phyloP scores from a whole-genome alignment of 768 basidiomycete genomes.

The Lactarius sp. region DNA sequence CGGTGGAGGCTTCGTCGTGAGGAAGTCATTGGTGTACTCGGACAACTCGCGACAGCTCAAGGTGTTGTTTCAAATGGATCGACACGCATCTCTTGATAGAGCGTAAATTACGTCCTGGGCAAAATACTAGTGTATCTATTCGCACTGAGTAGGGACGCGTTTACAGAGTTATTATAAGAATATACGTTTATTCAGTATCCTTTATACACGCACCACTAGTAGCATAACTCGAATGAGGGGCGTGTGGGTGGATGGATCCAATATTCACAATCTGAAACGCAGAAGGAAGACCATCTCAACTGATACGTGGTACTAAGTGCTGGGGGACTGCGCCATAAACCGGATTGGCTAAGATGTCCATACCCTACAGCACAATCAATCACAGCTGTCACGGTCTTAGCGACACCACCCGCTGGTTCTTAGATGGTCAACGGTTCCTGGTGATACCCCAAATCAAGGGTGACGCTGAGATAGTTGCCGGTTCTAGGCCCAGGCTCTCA shows the following conservation, averaged over 20 bases:
- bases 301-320: background rate
- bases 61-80: background rate
- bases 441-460: too few relatives aligned
- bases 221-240: background rate
- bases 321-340: too few relatives aligned
- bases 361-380: too few relatives aligned
- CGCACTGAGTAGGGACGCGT: background rate
- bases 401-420: too few relatives aligned
- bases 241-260: background rate
- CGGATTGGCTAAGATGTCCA: too few relatives aligned
- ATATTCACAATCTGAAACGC: too few relatives aligned
- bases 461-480: too few relatives aligned
- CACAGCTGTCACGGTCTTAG: too few relatives aligned
- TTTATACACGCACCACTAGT: background rate
- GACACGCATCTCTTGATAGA: background rate
- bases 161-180: background rate
- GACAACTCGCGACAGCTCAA: slow-evolving; percentile 30
- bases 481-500: too few relatives aligned
- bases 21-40: slow-evolving; percentile 36
- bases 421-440: too few relatives aligned
- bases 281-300: too few relatives aligned
- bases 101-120: background rate
- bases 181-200: background rate
- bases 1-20: slow-evolving; percentile 52
- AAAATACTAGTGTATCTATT: background rate